A percentile compares a stretch with the other conserved stretches of the same genome.
Conservation (phyloP, 2,329 filamentous ascomycete species). For the Epichloe scottii region DNA sequence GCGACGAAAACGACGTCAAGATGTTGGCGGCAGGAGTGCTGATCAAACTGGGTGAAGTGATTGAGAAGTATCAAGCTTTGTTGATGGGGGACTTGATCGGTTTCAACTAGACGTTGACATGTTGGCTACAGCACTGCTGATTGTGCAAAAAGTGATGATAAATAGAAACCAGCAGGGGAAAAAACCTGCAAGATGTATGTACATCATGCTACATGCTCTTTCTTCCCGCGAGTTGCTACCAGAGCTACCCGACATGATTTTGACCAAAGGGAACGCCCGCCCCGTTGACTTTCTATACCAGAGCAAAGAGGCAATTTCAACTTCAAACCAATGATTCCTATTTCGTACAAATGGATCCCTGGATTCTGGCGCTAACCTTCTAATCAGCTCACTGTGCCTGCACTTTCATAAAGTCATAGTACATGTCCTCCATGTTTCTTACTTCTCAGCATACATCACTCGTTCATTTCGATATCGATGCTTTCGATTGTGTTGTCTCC, state of each 20-base stretch:
- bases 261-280: not conserved
- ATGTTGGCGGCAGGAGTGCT: conserved; percentile 66
- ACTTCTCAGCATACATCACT: not conserved
- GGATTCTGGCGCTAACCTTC: not conserved
- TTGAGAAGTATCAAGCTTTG: conserved; percentile 67
- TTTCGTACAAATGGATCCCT: not conserved
- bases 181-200: not conserved
- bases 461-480: not conserved
- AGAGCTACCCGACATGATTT: not conserved
- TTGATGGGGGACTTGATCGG: conserved; percentile 58
- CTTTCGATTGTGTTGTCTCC: too few species aligned
- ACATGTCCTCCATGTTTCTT: not conserved
- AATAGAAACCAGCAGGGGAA: too few species aligned
- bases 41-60: conserved; percentile 66
- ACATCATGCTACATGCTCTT: not conserved
- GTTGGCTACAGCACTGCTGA: not conserved
- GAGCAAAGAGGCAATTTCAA: not conserved
- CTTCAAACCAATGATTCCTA: not conserved
- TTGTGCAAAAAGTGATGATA: not conserved
- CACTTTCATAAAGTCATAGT: not conserved
- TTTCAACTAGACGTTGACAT: conserved; percentile 11
- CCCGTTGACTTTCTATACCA: too few species aligned
- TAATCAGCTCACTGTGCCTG: not conserved
- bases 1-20: conserved; percentile 68
- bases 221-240: not conserved